phyloP scores from a whole-genome alignment of 805 yeast species.

The Limtongia smithiae region DNA sequence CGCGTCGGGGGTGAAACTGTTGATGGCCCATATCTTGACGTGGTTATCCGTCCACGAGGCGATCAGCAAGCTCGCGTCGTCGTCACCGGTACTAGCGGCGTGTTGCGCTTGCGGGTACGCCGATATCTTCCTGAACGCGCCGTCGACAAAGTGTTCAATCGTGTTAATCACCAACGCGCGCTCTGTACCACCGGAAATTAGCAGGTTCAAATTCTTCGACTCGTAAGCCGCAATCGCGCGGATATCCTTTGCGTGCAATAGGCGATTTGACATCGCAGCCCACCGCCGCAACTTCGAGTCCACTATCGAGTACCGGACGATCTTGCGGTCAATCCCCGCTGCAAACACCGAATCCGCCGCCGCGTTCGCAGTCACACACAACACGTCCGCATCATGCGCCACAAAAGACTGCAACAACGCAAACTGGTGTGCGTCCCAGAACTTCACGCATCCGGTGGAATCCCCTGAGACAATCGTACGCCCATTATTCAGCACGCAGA shows the following conservation, averaged over 20 bases:
- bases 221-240: conserved; percentile 30
- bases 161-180: conserved; percentile 60
- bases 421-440: conserved; percentile 82
- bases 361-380: conserved; percentile 62
- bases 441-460: conserved; percentile 87
- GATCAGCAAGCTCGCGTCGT: conserved; percentile 49
- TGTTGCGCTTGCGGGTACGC: conserved; percentile 56
- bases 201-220: conserved; percentile 41
- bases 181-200: conserved; percentile 84
- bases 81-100: conserved; percentile 48
- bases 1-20: conserved; percentile 27
- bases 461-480: conserved; percentile 91
- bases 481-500: conserved; percentile 56
- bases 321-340: conserved; percentile 92
- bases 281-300: conserved; percentile 51
- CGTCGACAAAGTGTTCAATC: conserved; percentile 58
- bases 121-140: conserved; percentile 67
- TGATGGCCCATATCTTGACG: conserved; percentile 74
- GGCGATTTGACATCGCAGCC: conserved; percentile 71
- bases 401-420: conserved; percentile 77
- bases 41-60: conserved; percentile 79
- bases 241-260: conserved; percentile 65
- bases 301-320: conserved; percentile 63
- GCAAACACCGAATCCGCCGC: conserved; percentile 66
- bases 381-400: conserved; percentile 87